Conservation (phyloP, 305 asterid species). For the Fraxinus sp. region DNA sequence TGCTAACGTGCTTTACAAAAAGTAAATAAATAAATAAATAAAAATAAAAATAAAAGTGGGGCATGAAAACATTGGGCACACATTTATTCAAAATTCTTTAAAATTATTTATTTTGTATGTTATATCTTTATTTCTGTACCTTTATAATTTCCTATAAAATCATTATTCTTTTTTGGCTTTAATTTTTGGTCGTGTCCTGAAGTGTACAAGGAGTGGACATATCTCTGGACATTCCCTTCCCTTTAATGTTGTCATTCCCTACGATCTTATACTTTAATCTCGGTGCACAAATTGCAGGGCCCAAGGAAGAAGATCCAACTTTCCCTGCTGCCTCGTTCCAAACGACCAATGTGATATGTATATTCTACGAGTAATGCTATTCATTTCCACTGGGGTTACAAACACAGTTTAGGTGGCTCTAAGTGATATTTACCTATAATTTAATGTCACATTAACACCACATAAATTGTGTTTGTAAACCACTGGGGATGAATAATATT, state of each 20-base stretch:
- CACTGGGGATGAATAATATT: too few species aligned
- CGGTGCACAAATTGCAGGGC: constrained; percentile 49
- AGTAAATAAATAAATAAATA: too few species aligned
- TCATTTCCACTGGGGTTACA: too few species aligned
- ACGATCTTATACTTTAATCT: neutral
- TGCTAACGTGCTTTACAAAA: neutral
- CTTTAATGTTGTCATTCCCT: neutral
- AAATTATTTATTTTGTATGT: neutral
- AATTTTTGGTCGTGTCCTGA: neutral
- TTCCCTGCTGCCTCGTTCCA: constrained; percentile 54
- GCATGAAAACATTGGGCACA: neutral
- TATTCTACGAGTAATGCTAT: neutral
- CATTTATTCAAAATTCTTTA: neutral
- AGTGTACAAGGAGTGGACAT: neutral
- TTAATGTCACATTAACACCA: too few species aligned
- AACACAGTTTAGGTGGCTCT: too few species aligned
- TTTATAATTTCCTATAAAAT: neutral
- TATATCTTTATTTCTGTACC: neutral
- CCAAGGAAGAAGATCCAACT: constrained; percentile 86
- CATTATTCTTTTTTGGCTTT: neutral
- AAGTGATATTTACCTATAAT: too few species aligned
- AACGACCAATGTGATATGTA: constrained; percentile 42
- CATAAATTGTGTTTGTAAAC: too few species aligned
- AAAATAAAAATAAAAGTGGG: too few species aligned
- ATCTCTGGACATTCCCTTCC: neutral